These are phyloP conservation scores for Colletotrichum australisinense DNA, from an alignment of 2,329 filamentous ascomycete genomes.

Conservation along the genomic window DNA sequence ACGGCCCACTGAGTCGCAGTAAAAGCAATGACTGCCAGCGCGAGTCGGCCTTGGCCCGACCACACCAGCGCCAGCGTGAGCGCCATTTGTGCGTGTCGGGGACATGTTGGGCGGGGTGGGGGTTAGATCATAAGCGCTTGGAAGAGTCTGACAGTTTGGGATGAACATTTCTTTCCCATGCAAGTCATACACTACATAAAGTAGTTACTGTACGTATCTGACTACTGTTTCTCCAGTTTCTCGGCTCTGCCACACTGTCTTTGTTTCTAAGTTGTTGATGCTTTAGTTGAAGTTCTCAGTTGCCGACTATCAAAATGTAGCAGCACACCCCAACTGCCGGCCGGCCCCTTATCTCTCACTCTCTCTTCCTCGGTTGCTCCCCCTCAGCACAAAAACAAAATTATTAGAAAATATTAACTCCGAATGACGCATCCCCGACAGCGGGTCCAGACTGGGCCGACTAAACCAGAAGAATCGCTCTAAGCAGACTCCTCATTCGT, in stretches of 20 bases:
- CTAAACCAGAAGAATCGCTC: conserved; percentile 4
- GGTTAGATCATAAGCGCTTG: neutral
- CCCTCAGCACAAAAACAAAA: neutral
- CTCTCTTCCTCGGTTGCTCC: too few species aligned
- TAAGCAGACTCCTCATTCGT: conserved; percentile 25
- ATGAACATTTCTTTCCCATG: conserved; percentile 18
- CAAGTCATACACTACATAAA: conserved; percentile 1
- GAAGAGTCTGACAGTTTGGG: neutral
- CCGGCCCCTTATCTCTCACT: neutral
- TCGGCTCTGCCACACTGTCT: neutral
- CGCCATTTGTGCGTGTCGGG: neutral
- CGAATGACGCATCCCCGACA: conserved; percentile 19
- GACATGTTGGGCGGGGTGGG: neutral
- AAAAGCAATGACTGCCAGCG: neutral
- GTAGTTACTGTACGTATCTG: neutral
- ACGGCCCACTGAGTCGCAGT: neutral
- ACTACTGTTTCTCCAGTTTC: neutral
- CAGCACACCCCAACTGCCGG: neutral
- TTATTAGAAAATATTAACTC: conserved; percentile 2
- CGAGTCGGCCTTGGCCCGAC: conserved; percentile 32
- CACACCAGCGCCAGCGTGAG: conserved; percentile 16
- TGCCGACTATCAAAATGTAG: neutral
- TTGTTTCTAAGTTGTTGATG: neutral
- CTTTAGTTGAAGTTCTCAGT: neutral
- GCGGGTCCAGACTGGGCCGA: conserved; percentile 22